A percentile compares a stretch with the other conserved stretches of the same genome.
Conservation (phyloP, 768 basidiomycete species). For the Termitomyces sp. region DNA sequence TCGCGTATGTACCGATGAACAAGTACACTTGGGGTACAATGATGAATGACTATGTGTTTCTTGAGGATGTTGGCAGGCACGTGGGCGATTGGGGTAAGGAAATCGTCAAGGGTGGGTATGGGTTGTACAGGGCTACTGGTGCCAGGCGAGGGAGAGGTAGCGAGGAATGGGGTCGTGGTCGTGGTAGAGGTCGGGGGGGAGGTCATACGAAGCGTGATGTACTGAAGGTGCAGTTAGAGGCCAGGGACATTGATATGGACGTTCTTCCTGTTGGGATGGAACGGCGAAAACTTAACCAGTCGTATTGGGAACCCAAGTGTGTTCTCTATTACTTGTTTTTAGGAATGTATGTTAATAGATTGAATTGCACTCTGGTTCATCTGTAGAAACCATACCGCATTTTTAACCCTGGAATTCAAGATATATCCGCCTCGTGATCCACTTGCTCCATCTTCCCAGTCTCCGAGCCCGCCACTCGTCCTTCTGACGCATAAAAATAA, state of each 20-base stretch:
- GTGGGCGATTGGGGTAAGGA: conserved; percentile 71
- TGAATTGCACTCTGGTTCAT: not conserved
- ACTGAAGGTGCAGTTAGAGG: conserved; percentile 63
- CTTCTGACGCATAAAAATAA: conserved; percentile 63
- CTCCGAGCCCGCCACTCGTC: conserved; percentile 34
- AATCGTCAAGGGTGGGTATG: conserved; percentile 58
- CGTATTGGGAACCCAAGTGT: conserved; percentile 78
- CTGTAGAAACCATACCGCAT: conserved; percentile 56
- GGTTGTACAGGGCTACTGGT: conserved; percentile 19
- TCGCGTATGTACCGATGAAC: conserved; percentile 74
- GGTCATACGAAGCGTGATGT: conserved; percentile 57
- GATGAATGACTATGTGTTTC: conserved; percentile 84
- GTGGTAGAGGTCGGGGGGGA: conserved; percentile 21
- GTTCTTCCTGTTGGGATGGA: conserved; percentile 82
- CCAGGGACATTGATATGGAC: conserved; percentile 67
- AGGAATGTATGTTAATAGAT: conserved; percentile 5
- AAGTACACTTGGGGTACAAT: conserved; percentile 79
- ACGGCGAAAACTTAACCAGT: conserved; percentile 69
- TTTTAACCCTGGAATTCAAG: conserved; percentile 70
- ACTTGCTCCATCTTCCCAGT: conserved; percentile 31
- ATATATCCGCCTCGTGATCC: conserved; percentile 51
- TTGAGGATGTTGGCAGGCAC: conserved; percentile 77
- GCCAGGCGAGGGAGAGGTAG: conserved; percentile 14
- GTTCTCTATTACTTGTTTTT: conserved; percentile 20
- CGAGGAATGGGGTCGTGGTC: conserved; percentile 20